Evolutionary conservation across 108 stramenopile species (phyloP).

Genomic region (Poteriospumella lacustris): DNA sequence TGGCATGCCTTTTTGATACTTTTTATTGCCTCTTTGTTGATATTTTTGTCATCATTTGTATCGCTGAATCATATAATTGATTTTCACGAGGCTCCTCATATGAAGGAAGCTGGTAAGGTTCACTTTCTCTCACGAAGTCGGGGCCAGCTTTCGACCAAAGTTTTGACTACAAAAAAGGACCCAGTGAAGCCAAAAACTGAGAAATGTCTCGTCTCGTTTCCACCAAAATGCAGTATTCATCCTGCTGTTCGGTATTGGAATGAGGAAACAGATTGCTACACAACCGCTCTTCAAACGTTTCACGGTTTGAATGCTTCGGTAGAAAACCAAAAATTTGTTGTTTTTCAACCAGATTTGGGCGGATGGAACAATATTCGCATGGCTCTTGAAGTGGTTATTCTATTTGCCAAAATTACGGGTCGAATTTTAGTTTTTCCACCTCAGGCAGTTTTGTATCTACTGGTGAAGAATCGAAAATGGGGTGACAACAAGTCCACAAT

Average conservation of each 20-base stretch:
- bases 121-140: no score
- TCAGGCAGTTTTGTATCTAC: background rate
- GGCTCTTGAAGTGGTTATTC: background rate
- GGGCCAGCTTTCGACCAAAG: no score
- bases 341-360: slow-evolving; percentile 28
- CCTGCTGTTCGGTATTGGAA: slow-evolving; percentile 21
- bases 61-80: no score
- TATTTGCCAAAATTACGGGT: slow-evolving; percentile 1
- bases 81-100: no score
- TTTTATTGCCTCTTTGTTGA: no score
- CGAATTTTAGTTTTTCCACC: slow-evolving; percentile 19
- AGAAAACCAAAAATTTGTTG: background rate
- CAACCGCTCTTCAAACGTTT: background rate
- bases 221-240: slow-evolving; percentile 15
- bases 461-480: background rate
- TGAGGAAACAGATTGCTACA: background rate
- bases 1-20: no score
- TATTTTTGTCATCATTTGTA: no score
- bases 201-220: background rate
- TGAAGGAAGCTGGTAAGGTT: no score
- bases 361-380: slow-evolving; percentile 33
- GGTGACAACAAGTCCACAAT: background rate
- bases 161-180: no score
- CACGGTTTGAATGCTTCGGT: background rate
- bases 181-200: no score